A percentile compares a stretch with the other conserved stretches of the same genome.
These are phyloP conservation scores for Scedosporium dehoogii DNA, from an alignment of 2,329 filamentous ascomycete species.

Conservation along the genomic window DNA sequence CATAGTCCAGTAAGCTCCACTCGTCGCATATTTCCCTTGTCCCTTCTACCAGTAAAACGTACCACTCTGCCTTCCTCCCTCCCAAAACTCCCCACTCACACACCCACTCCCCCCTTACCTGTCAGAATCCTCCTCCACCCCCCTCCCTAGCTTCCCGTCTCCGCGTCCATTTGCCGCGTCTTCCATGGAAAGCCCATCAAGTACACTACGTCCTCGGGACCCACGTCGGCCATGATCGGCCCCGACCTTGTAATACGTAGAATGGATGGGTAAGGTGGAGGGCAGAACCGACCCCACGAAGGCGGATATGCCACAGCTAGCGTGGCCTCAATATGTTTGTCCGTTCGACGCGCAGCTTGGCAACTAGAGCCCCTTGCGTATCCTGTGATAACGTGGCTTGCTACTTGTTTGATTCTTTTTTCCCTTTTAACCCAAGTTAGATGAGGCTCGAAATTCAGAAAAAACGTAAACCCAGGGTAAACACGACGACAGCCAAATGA, in stretches of 20 bases:
- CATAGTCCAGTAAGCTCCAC: neutral
- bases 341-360: no score
- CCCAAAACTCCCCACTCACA: neutral
- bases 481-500: neutral
- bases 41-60: neutral
- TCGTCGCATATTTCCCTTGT: neutral
- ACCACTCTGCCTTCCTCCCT: neutral
- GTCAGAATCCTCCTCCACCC: neutral
- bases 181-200: neutral
- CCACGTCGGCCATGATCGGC: neutral
- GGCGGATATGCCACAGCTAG: neutral
- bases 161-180: neutral
- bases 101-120: neutral
- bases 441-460: neutral
- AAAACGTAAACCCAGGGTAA: neutral
- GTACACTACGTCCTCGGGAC: neutral
- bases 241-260: neutral
- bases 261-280: neutral
- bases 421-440: neutral
- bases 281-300: neutral
- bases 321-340: no score
- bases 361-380: neutral
- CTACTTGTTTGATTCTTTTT: neutral
- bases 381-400: neutral
- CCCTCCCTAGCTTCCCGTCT: neutral